Base-by-base conservation (phyloP, 768 basidiomycete genomes). In the Paxillus ammoniavirescens region DNA sequence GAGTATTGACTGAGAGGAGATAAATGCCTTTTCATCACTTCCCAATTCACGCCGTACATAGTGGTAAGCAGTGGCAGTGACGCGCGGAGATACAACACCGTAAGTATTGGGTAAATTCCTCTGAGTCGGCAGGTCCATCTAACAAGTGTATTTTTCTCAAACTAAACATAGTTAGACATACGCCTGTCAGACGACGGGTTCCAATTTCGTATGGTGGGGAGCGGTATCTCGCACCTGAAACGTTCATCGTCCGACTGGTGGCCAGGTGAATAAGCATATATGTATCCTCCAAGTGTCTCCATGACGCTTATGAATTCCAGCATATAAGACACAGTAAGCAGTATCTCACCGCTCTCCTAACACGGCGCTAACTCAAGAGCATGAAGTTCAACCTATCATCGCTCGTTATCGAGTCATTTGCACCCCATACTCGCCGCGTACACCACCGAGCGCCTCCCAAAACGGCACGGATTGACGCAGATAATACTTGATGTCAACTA, bases 301-400 rank as follows among this genome's bases (percentile, higher is more conserved):
- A 13, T 31, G 26, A 36, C 30, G 15, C 21, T 31, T 42, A 17
- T 61, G 7, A 61, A 61, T 38, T 57, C 56, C 17, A 49, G 60
- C 35, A 57, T 61, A 18, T 54, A 60, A 44, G 61, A 61, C 30
- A 48, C 61, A 5, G 61, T 61, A 26, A 30, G 61, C 54, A n/a
- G 38, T 12, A 18, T 40, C 8, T 17, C 14, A n/a, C 3, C n/a
- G 28, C 2, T 10, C 33, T 31, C 42, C 23, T 28, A 38, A 8
- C 26, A 17, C 13, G 28, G 44, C 18, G 4, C 12, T 14, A 38
- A 43, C 1, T 41, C 17, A 52, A 17, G 17, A 17, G n/a, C 0
- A 23, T 15, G 8, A 41, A 69, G 65, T 53, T 64, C 56, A 75
- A 75, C 50, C 60, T 75, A 0, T 67, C 73, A 8, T 61, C 68